These are phyloP conservation scores for Penstemon eatonii DNA, from an alignment of 257 asterid genomes.

Conservation along the genomic window DNA sequence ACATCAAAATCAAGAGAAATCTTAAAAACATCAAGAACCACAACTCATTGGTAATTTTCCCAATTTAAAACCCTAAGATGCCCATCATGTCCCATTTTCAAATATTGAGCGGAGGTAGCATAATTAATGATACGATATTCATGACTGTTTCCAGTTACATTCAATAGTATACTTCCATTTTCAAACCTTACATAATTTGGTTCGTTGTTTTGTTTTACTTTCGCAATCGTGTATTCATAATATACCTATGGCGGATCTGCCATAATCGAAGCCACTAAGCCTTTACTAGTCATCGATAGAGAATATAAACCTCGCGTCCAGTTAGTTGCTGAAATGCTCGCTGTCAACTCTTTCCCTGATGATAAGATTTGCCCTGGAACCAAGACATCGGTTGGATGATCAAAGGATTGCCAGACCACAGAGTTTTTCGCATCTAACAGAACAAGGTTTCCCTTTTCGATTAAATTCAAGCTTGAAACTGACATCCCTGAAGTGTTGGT, in stretches of 20 bases:
- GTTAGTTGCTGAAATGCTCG: slow-evolving; percentile 36
- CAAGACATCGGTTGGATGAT: slow-evolving; percentile 22
- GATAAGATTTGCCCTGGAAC: slow-evolving; percentile 41
- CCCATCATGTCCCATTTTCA: slow-evolving; percentile 41
- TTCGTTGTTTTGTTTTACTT: slow-evolving; percentile 13
- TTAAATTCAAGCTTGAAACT: slow-evolving; percentile 39
- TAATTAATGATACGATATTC: background rate
- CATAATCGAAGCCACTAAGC: slow-evolving; percentile 25
- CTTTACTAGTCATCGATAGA: slow-evolving; percentile 22
- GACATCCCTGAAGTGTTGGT: slow-evolving; percentile 41
- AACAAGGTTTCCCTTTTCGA: slow-evolving; percentile 42
- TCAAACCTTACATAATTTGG: slow-evolving; percentile 35
- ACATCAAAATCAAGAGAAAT: slow-evolving; percentile 17
- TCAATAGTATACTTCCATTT: slow-evolving; percentile 43
- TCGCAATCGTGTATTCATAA: background rate
- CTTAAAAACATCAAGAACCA: slow-evolving; percentile 28
- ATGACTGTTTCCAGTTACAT: slow-evolving; percentile 27
- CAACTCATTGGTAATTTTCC: slow-evolving; percentile 29
- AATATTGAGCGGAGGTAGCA: slow-evolving; percentile 38
- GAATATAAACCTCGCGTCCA: slow-evolving; percentile 33
- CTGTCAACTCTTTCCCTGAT: slow-evolving; percentile 40
- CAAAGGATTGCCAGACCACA: slow-evolving; percentile 41
- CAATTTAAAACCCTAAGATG: slow-evolving; percentile 43
- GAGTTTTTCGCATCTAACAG: slow-evolving; percentile 28
- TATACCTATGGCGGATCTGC: slow-evolving; percentile 39